Base-by-base conservation (phyloP, 2,329 filamentous ascomycete species). In the Epichloe elymi region DNA sequence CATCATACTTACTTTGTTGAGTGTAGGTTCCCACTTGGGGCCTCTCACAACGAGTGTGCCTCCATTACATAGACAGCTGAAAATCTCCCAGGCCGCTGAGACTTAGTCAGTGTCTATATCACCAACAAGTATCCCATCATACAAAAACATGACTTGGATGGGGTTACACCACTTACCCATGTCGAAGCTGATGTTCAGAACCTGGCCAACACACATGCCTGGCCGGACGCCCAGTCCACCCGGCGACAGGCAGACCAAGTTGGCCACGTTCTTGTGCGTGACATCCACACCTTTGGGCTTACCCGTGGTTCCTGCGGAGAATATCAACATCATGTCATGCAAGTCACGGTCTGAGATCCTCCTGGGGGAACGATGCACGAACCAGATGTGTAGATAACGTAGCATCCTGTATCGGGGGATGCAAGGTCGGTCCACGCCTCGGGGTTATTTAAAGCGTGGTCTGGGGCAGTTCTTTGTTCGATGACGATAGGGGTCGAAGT, bases 241-340 rank as follows among this genome's bases (percentile, higher is more conserved):
- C 0, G 78, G 77, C 20, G 69, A 67, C 26, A 72, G 60, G 51
- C 73, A 71, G 5, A 80, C 63, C 11, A 78, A 64, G 59, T 80
- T 80, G 15, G 72, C 70, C 17, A 80, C 74, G 55, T 78, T 77
- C 37, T 61, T 61, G 53, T 82, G 79, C 17, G 70, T 72, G 20
- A 80, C 70, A 59, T 81, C 74, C 8, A 81, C 77, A 1, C 78
- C 78, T 58, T 81, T 81, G 2, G 77, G 77, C 23, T 69, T 70
- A 5, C 76, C 77, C 0, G 78, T 80, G 14, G 76, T 81, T 39
- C 67, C 67, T 70, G 51, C 39, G 17, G 45, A 10, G 40, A 33
- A 11, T 41, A 20, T 53, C 38, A 53, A 35, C n/a, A 41, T 41
- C 37, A 33, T 40, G 5, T 30, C 17, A 49, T 42, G 41, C 33